These are phyloP conservation scores for Schizonepeta tenuifolia DNA, from an alignment of 257 asterid genomes.

Conservation along the genomic window DNA sequence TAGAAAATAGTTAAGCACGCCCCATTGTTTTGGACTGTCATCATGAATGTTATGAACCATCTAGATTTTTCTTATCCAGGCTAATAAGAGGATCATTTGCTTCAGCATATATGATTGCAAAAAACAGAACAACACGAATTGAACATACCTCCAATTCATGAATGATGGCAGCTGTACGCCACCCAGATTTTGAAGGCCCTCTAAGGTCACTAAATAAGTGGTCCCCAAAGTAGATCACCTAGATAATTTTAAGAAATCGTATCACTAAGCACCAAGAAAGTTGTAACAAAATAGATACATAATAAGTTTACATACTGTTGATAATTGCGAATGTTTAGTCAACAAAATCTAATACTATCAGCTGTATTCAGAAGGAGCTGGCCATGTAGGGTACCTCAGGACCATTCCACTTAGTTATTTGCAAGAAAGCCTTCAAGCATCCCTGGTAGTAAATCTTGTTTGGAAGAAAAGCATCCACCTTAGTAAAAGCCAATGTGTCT, in stretches of 20 bases:
- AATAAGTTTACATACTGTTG: background rate
- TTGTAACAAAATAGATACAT: background rate
- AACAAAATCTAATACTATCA: constrained; percentile 6
- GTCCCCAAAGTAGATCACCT: constrained; percentile 99
- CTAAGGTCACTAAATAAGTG: constrained; percentile 96
- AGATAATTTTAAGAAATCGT: constrained; percentile 2
- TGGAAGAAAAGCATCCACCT: constrained; percentile 89
- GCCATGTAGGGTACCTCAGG: constrained; percentile 68
- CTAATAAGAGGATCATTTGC: background rate
- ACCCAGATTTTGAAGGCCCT: constrained; percentile 98
- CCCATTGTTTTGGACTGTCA: constrained; percentile 13
- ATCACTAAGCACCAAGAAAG: constrained; percentile 25
- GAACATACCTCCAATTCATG: constrained; percentile 84
- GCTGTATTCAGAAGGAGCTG: constrained; percentile 13
- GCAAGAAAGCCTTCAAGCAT: constrained; percentile 88
- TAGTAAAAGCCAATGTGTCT: constrained; percentile 80
- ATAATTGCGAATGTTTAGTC: constrained; percentile 19
- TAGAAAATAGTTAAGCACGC: constrained; percentile 9
- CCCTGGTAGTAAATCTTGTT: constrained; percentile 87
- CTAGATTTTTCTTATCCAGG: background rate
- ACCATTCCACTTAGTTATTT: constrained; percentile 97
- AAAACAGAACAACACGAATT: constrained; percentile 17
- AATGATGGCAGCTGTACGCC: constrained; percentile 97
- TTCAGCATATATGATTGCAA: background rate
- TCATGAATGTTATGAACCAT: background rate